Conservation (phyloP, 2,329 filamentous ascomycete genomes). For the Pseudogymnoascus sp. region DNA sequence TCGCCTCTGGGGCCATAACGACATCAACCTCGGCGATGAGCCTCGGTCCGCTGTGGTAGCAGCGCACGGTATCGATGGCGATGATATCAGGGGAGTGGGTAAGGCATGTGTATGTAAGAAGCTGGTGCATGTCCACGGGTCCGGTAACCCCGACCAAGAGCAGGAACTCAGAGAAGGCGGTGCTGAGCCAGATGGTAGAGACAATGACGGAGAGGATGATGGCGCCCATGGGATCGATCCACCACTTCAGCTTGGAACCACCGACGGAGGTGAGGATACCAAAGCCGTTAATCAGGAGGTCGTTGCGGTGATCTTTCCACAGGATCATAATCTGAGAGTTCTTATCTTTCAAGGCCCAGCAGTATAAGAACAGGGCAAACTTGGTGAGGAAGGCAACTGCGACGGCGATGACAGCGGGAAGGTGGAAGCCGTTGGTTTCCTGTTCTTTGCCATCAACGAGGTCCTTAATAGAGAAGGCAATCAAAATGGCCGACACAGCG, state of each 20-base stretch:
- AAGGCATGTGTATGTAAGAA: conserved; percentile 93
- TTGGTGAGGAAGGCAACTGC: conserved; percentile 80
- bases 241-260: conserved; percentile 83
- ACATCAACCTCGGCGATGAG: conserved; percentile 94
- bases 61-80: conserved; percentile 90
- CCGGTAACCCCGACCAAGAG: conserved; percentile 85
- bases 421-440: conserved; percentile 58
- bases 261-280: conserved; percentile 88
- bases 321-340: conserved; percentile 89
- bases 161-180: conserved; percentile 83
- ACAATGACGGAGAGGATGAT: conserved; percentile 76
- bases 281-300: conserved; percentile 92
- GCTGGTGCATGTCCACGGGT: conserved; percentile 76
- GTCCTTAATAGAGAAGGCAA: conserved; percentile 75
- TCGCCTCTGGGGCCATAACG: conserved; percentile 74
- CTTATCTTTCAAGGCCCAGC: conserved; percentile 81
- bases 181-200: conserved; percentile 71
- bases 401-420: conserved; percentile 81
- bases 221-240: conserved; percentile 89
- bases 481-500: conserved; percentile 81
- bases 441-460: conserved; percentile 46
- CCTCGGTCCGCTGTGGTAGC: conserved; percentile 82
- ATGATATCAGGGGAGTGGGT: conserved; percentile 77
- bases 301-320: conserved; percentile 96
- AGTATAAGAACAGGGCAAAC: conserved; percentile 77